Evolutionary conservation across 2,329 filamentous ascomycete species (phyloP).

Genomic region (Xylaria sp.): DNA sequence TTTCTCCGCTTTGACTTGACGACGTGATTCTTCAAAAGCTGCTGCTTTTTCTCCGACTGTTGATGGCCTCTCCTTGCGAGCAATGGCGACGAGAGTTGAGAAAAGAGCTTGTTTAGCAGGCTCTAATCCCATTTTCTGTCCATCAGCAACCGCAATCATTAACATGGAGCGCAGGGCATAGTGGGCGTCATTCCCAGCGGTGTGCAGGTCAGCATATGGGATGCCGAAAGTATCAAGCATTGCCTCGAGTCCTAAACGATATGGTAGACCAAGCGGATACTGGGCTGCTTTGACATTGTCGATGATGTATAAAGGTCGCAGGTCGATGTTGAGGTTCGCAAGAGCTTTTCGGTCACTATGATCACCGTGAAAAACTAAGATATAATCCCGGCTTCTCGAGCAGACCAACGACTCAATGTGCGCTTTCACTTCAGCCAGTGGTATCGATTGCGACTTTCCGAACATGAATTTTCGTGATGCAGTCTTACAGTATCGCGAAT

Average conservation of each 20-base stretch:
- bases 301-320: neutral
- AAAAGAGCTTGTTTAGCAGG: conserved; percentile 20
- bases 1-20: conserved; percentile 25
- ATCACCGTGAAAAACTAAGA: conserved; percentile 1
- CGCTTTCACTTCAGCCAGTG: conserved; percentile 25
- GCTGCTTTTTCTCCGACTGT: conserved; percentile 21
- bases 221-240: conserved; percentile 34
- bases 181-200: conserved; percentile 29
- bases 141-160: conserved; percentile 28
- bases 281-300: conserved; percentile 12
- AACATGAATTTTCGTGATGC: conserved; percentile 28
- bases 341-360: conserved; percentile 1
- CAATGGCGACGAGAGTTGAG: conserved; percentile 26
- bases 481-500: conserved; percentile 27
- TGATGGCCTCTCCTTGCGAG: conserved; percentile 23
- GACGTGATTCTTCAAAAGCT: conserved; percentile 22
- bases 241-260: conserved; percentile 28
- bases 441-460: conserved; percentile 28
- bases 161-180: conserved; percentile 30
- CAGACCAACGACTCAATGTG: conserved; percentile 24
- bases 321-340: neutral
- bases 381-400: neutral
- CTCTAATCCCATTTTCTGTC: conserved; percentile 10
- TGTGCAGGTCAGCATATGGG: conserved; percentile 30
- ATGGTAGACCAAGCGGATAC: conserved; percentile 25